A percentile compares a stretch with the other conserved stretches of the same genome.
phyloP scores from a whole-genome alignment of 345 rosid genomes.

The Erucastrum elatum region DNA sequence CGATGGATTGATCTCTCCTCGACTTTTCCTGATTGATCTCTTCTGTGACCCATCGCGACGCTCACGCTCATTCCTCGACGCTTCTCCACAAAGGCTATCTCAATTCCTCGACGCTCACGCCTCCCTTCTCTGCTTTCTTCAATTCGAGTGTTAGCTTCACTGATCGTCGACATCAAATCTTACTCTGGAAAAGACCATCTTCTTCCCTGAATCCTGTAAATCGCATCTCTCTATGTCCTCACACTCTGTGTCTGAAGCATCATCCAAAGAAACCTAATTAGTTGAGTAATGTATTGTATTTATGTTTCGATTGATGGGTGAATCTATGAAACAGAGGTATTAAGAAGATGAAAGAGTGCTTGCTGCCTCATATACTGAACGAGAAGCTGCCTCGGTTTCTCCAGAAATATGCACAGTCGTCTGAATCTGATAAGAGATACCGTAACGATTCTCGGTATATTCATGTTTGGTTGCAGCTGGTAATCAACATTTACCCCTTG shows the following conservation, averaged over 20 bases:
- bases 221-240: not conserved
- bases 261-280: not conserved
- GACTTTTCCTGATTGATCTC: too few species aligned
- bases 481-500: constrained; percentile 26
- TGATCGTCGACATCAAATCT: constrained; percentile 74
- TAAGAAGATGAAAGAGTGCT: constrained; percentile 66
- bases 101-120: too few species aligned
- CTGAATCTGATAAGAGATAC: constrained; percentile 76
- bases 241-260: constrained; percentile 6
- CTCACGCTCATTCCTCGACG: too few species aligned
- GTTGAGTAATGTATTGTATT: not conserved
- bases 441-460: constrained; percentile 76
- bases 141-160: constrained; percentile 50
- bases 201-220: constrained; percentile 91
- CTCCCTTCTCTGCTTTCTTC: too few species aligned
- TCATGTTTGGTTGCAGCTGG: constrained; percentile 94
- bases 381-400: constrained; percentile 90
- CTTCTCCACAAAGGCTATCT: too few species aligned
- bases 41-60: too few species aligned
- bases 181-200: constrained; percentile 82
- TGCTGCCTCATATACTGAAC: constrained; percentile 50
- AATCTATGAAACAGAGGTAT: constrained; percentile 53
- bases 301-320: constrained; percentile 6
- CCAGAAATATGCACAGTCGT: constrained; percentile 73
- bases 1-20: too few species aligned